Base-by-base conservation (phyloP, 805 yeast species). In the Lipomyces sp. region DNA sequence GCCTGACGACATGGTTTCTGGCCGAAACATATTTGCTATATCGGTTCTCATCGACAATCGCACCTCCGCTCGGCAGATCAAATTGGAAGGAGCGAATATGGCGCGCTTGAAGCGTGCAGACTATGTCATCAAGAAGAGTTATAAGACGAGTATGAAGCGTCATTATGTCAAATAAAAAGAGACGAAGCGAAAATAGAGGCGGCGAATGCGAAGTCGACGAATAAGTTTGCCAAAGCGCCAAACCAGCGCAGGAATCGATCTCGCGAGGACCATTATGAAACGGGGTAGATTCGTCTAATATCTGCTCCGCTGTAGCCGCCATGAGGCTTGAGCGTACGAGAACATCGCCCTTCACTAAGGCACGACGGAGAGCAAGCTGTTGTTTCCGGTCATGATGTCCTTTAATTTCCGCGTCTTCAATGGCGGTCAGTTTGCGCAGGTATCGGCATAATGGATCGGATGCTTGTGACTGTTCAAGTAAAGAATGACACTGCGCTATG, bases 111-210 rank as follows among this genome's bases (percentile, higher is more conserved):
- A 47, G 16, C 4, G 22, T 11, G 14, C 26, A 42, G 21, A 28
- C 18, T 13, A 45, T 13, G 19, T 29, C 49, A 21, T 45, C 43
- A 10, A 51, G 8, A 14, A 31, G 14, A 8, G 45, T 39, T 10
- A 21, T 14, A 19, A 46, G 13, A 13, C 55, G 44, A 10, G 19
- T 19, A 4, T 33, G 49, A 11, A 43, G 26, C 2, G 45, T 46
- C 29, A 26, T 36, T 13, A 53, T 8, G 32, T 53, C 57, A 40
- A 53, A 53, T 16, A 47, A 13, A n/a, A 53, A 36, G 8, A 53
- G 22, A 2, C 33, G 22, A 22, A 43, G 18, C 7, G 41, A 36
- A 29, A 43, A 51, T n/a, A n/a, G n/a, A 7, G 29, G 29, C 29
- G 29, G 29, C 29, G 29, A 7, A 7, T 6, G 6, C 6, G 10